Base-by-base conservation (phyloP, 139 green algal species). In the Spirogloea muscicola region DNA sequence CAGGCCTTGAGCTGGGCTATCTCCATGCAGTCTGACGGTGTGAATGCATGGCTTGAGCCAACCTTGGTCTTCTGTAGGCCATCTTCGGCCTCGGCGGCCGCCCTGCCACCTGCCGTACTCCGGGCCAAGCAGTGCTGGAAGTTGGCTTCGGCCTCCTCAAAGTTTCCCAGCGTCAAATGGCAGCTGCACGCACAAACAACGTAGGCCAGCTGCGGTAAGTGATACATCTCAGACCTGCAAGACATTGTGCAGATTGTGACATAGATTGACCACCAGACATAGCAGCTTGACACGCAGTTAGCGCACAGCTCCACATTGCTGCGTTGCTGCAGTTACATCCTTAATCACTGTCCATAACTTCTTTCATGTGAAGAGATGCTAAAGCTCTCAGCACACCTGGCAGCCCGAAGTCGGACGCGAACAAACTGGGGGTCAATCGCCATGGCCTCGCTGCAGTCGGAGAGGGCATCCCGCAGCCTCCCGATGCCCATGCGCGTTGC, bases 401-500 rank as follows among this genome's bases (percentile, higher is more conserved):
- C 72, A 48, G 65, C 65, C 25, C 72, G 72, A 21, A 77, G 63
- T 18, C 9, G n/a, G 2, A 64, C 72, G 29, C n/a, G 10, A 21
- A 38, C 10, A 27, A 74, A 80, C 13, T 31, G 9, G n/a, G 64
- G 48, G 39, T 80, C 61, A 3, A 69, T n/a, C 4, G 29, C 48
- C 1, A 75, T 46, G 16, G 72, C 58, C 29, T 34, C 7, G 16
- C 10, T 36, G 49, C 72, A 80, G 46, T 80, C 72, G 10, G 16
- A 4, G 18, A 80, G 59, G 1, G 61, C 72, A 1, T 80, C 72
- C 1, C 63, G 40, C 36, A 80, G 18, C 10, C 63, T 38, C 0
- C 62, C 72, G 18, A 80, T 7, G 34, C 25, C 2, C 46, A 77
- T 59, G 27, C 72, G 58, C 48, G 61, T 60, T 41, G 72, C 72